Base-by-base conservation (phyloP, 2,329 filamentous ascomycete genomes). In the Orbilia javanica region DNA sequence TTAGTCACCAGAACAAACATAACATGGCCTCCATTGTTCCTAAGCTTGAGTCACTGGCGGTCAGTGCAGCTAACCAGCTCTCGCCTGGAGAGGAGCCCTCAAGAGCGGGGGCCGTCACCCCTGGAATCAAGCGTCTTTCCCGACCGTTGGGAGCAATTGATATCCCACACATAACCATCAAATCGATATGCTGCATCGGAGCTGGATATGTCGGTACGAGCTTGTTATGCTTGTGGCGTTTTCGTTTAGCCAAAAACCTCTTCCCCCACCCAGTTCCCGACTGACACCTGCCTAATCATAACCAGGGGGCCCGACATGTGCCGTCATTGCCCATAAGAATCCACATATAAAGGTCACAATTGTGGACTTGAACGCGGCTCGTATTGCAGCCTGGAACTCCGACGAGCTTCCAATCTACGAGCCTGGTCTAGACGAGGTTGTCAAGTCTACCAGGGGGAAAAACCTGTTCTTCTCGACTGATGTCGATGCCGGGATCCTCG, bases 381-480 rank as follows among this genome's bases (percentile, higher is more conserved):
- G 91, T 53, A 93, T 94, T 79, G 87, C 87, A 62, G 88, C 88
- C 76, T 95, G 92, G 92, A 91, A 93, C 81, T 92, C 91, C 0
- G 86, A 87, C 52, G 88, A 91, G 79, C 88, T 93, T 15, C 92
- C 92, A 50, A 92, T 94, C 79, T 91, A 92, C 84, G 92, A 95
- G 84, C 90, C 91, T 0, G 91, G 90, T 10, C 86, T 95, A 27
- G 85, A 87, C 67, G 88, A 92, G 62, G 88, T 94, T 73, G 89
- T 94, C 42, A 87, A 85, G 72, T 83, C 84, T 50, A 86, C 84
- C 79, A 88, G 90, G 46, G 82, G 84, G 64, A 87, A 89, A 11
- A 95, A 94, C 83, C 86, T 95, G 18, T 88, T 90, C 85, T 95
- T 95, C 85, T 91, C 91, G 2, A 91, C 89, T 20, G 87, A 93